Evolutionary conservation across 768 basidiomycete species (phyloP).

Genomic region (Serpula lacrymans): DNA sequence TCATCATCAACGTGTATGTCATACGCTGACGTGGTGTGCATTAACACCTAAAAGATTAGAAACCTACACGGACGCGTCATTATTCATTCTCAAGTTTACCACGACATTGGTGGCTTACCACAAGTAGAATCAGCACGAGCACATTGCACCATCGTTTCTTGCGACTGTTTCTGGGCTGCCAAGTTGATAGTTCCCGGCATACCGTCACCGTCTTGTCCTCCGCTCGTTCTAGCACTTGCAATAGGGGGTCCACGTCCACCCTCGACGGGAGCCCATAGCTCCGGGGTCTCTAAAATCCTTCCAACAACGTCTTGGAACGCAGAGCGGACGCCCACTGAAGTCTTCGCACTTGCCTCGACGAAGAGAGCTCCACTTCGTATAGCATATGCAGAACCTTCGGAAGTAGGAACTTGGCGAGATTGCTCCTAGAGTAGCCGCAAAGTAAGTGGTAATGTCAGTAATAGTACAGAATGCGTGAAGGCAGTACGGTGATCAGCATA

Average conservation of each 20-base stretch:
- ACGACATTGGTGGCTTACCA: no score
- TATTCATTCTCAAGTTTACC: no score
- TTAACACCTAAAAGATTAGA: no score
- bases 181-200: constrained; percentile 46
- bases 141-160: constrained; percentile 71
- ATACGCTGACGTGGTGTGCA: no score
- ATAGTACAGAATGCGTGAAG: background rate
- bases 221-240: constrained; percentile 6
- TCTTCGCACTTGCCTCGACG: constrained; percentile 93
- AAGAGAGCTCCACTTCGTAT: constrained; percentile 80
- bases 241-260: constrained; percentile 3
- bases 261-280: constrained; percentile 58
- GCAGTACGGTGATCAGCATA: background rate
- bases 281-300: constrained; percentile 79
- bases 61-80: no score
- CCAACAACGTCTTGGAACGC: constrained; percentile 76
- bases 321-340: constrained; percentile 75
- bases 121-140: no score
- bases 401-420: constrained; percentile 78
- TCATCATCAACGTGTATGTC: no score
- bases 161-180: constrained; percentile 52
- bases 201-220: constrained; percentile 17
- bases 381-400: constrained; percentile 81
- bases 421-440: constrained; percentile 75
- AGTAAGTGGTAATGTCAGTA: background rate